Conservation (phyloP, 768 basidiomycete species). For the Amyloporia xantha region DNA sequence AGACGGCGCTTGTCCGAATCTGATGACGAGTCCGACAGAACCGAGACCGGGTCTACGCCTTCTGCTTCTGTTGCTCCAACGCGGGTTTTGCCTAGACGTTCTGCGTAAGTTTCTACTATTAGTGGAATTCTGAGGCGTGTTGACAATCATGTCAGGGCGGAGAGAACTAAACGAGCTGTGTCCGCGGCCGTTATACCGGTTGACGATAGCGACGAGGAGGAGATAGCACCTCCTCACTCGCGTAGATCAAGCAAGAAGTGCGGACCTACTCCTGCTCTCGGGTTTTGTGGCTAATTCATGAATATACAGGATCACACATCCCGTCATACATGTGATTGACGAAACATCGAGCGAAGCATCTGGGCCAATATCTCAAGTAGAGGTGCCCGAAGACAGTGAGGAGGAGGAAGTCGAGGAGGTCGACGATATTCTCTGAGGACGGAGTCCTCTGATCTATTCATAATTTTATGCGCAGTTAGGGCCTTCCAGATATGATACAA, state of each 20-base stretch:
- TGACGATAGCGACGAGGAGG: conserved; percentile 22
- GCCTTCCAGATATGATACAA: too few relatives aligned
- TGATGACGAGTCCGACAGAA: conserved; percentile 40
- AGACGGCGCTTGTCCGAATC: conserved; percentile 49
- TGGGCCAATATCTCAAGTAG: too few relatives aligned
- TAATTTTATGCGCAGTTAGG: too few relatives aligned
- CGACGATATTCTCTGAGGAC: background rate
- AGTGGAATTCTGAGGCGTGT: background rate
- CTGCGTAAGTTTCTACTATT: conserved; percentile 40
- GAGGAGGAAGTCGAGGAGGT: background rate
- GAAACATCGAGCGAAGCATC: too few relatives aligned
- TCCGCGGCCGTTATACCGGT: conserved; percentile 13
- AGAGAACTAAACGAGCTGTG: conserved; percentile 21
- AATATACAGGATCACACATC: too few relatives aligned
- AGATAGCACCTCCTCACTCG: conserved; percentile 23
- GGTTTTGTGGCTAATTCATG: too few relatives aligned
- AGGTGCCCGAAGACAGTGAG: background rate
- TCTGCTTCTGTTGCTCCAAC: conserved; percentile 36
- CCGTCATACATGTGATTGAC: too few relatives aligned
- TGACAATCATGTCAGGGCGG: conserved; percentile 24
- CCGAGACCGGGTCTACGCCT: conserved; percentile 28
- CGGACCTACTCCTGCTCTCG: too few relatives aligned
- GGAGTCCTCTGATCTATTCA: too few relatives aligned
- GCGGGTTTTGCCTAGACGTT: conserved; percentile 48
- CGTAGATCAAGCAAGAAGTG: too few relatives aligned